Base-by-base conservation (phyloP, 2,329 filamentous ascomycete species). In the Exserohilum rostratum region DNA sequence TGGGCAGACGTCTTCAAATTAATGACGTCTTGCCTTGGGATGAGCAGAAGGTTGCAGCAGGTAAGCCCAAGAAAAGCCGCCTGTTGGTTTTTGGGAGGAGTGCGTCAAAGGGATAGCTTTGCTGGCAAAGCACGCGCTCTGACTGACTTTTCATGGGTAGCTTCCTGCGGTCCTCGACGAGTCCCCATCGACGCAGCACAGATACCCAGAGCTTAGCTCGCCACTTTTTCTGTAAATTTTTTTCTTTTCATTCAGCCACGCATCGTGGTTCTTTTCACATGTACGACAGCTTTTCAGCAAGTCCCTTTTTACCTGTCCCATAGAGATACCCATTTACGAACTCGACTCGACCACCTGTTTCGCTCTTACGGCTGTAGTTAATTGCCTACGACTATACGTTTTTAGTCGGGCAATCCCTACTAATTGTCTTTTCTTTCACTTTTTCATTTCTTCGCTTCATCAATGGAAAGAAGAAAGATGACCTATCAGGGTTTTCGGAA, bases 1-100 rank as follows among this genome's bases (percentile, higher is more conserved):
- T 76, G 1, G 73, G 74, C 27, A 66, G 72, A 20, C 65, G 66
- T 13, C 61, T 75, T 49, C 69, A 66, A 18, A 73, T 70, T 61
- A 67, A 62, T 25, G 71, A 70, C 39, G 57, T 59, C 13, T 46
- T 69, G 53, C 73, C 73, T 5, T 76, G 73, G 71, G 72, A 67
- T 39, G 55, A 51, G 22, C 50, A 55, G 45, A 42, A 46, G 38
- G 53, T 54, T 20, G 38, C 50, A 34, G 40, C 50, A 65, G 67
- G 63, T 63, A 71, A 70, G 66, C 58, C 58, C 22, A 72, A 67
- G 57, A 72, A 67, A 54, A 58, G 61, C 47, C 68, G 66, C 30
- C 55, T 72, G 15, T 70, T 68, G 25, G 60, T 67, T 49, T 67
- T 68, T 58, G 54, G 57, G 9, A 50, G 49, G 37, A 46, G 43